Evolutionary conservation across 306 rosid species (phyloP).

Genomic region (Rosa lucieae): DNA sequence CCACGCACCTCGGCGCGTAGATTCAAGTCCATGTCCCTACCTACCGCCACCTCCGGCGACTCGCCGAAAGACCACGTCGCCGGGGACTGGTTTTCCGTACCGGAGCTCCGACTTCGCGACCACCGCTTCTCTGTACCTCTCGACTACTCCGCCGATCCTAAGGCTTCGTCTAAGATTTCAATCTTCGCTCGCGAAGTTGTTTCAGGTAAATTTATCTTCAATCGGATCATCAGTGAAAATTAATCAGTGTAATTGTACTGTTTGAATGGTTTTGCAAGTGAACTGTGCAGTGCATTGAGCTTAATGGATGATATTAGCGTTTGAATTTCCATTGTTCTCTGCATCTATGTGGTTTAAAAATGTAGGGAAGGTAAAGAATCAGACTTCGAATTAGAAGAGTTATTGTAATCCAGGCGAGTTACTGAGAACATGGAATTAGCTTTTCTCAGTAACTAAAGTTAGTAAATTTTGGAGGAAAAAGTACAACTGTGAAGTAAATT

Average conservation of each 20-base stretch:
- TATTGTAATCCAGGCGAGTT: too few species aligned
- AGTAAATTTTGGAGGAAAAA: background rate
- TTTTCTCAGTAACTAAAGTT: background rate
- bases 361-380: background rate
- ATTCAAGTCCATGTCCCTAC: constrained; percentile 36
- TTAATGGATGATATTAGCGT: background rate
- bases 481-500: background rate
- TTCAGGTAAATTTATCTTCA: constrained; percentile 44
- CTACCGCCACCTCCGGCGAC: background rate
- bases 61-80: constrained; percentile 52
- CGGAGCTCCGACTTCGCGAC: constrained; percentile 83
- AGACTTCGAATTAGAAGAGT: background rate
- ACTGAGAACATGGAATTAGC: background rate
- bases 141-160: constrained; percentile 46
- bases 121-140: constrained; percentile 76
- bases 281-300: background rate
- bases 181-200: constrained; percentile 95
- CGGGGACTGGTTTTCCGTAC: constrained; percentile 76
- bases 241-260: background rate
- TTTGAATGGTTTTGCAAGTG: background rate
- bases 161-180: constrained; percentile 54
- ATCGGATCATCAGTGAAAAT: background rate
- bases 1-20: constrained; percentile 20
- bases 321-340: background rate
- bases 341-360: background rate